These are phyloP conservation scores for Rhodotorula sp. DNA, from an alignment of 1,284 basidiomycete species.

Conservation along the genomic window DNA sequence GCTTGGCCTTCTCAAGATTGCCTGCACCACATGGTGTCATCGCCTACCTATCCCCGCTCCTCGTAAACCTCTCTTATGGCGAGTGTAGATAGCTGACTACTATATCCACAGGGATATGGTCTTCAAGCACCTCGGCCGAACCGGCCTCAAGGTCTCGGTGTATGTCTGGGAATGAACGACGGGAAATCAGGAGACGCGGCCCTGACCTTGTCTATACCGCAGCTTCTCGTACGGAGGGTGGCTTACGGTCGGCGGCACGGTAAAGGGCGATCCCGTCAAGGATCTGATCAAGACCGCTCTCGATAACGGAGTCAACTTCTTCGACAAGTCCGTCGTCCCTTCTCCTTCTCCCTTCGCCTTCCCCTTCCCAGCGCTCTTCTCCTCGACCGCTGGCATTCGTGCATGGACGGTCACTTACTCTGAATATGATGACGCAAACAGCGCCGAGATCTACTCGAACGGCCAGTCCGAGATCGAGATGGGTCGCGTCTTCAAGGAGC, in stretches of 20 bases:
- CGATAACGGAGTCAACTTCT: conserved; percentile 9
- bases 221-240: conserved; percentile 32
- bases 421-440: conserved; percentile 26
- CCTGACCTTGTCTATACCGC: neutral
- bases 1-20: neutral
- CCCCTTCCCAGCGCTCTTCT: conserved; percentile 31
- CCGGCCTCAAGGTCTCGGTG: conserved; percentile 26
- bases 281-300: conserved; percentile 53
- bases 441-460: conserved; percentile 47
- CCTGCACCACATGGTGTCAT: conserved; percentile 2
- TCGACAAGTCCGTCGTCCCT: neutral
- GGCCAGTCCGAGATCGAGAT: conserved; percentile 59
- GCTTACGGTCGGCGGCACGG: conserved; percentile 29
- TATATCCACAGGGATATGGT: conserved; percentile 21
- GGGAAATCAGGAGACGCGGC: neutral
- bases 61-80: too few relatives aligned
- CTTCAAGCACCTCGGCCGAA: conserved; percentile 24
- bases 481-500: conserved; percentile 50
- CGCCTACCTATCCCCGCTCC: neutral
- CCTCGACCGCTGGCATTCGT: neutral
- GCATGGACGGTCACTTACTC: conserved; percentile 9
- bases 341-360: conserved; percentile 7
- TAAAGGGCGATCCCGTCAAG: conserved; percentile 32
- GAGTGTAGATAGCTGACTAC: too few relatives aligned
- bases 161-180: neutral